phyloP scores from a whole-genome alignment of 2,329 filamentous ascomycete species.

The Achaetomium macrosporum region DNA sequence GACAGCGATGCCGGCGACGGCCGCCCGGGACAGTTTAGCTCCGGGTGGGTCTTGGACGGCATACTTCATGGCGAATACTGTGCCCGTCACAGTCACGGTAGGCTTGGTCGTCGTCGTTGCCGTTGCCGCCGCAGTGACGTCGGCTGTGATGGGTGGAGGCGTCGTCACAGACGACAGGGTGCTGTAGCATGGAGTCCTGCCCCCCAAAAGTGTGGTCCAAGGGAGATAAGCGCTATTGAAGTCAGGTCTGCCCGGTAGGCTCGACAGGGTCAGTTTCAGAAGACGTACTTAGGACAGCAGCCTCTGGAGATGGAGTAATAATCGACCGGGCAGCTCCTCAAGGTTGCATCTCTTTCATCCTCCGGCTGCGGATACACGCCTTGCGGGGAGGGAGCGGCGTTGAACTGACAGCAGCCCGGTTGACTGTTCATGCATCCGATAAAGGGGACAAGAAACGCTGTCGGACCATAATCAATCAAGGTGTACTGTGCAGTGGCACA shows the following conservation, averaged over 20 bases:
- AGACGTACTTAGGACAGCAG: slow-evolving; percentile 22
- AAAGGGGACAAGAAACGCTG: slow-evolving; percentile 17
- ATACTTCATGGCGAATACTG: slow-evolving; percentile 20
- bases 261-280: background rate
- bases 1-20: slow-evolving; percentile 6
- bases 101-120: slow-evolving; percentile 5
- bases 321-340: slow-evolving; percentile 16
- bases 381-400: background rate
- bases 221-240: slow-evolving; percentile 15
- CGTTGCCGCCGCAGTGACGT: background rate
- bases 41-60: slow-evolving; percentile 1
- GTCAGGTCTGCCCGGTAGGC: background rate
- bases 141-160: background rate
- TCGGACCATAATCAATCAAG: slow-evolving; percentile 14
- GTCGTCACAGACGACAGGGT: slow-evolving; percentile 5
- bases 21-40: background rate
- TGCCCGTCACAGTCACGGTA: slow-evolving; percentile 13
- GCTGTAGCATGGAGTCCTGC: slow-evolving; percentile 18
- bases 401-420: slow-evolving; percentile 20
- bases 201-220: slow-evolving; percentile 18
- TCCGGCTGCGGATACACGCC: slow-evolving; percentile 9
- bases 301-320: slow-evolving; percentile 16
- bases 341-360: slow-evolving; percentile 4
- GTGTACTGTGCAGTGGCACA: slow-evolving; percentile 18
- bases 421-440: slow-evolving; percentile 18